These are phyloP conservation scores for Gryganskiella cystojenkinii DNA, from an alignment of 192 early-diverging fungal genomes.

Conservation along the genomic window DNA sequence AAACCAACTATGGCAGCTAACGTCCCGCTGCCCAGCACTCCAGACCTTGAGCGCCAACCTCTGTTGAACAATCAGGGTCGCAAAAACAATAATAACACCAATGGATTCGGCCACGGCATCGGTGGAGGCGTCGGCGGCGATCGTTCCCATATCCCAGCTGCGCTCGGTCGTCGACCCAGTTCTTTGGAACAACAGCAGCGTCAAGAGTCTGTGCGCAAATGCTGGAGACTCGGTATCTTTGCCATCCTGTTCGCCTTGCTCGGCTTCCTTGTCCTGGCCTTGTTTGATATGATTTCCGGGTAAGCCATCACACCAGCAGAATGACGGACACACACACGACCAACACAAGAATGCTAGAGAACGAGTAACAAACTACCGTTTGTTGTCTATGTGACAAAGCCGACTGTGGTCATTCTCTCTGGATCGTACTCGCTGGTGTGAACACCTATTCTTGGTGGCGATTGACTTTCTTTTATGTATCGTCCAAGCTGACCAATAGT, in stretches of 20 bases:
- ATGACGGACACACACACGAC: too few relatives aligned
- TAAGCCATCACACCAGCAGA: constrained; percentile 2
- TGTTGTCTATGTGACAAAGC: too few relatives aligned
- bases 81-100: constrained; percentile 1
- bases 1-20: not conserved
- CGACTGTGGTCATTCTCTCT: too few relatives aligned
- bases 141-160: constrained; percentile 34
- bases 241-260: constrained; percentile 23
- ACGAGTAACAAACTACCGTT: too few relatives aligned
- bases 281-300: constrained; percentile 21
- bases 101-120: not conserved
- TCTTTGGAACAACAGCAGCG: constrained; percentile 1
- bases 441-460: not conserved
- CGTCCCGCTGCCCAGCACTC: constrained; percentile 8
- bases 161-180: constrained; percentile 6
- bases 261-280: constrained; percentile 9
- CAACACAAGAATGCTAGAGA: too few relatives aligned
- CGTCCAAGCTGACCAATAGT: not conserved
- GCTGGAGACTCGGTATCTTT: constrained; percentile 27
- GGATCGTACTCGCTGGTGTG: too few relatives aligned
- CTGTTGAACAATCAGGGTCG: constrained; percentile 4
- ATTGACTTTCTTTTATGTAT: not conserved
- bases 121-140: constrained; percentile 6
- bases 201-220: constrained; percentile 12
- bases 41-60: constrained; percentile 47